phyloP scores from a whole-genome alignment of 202 grass and related monocot genomes.

The Setaria italica region DNA sequence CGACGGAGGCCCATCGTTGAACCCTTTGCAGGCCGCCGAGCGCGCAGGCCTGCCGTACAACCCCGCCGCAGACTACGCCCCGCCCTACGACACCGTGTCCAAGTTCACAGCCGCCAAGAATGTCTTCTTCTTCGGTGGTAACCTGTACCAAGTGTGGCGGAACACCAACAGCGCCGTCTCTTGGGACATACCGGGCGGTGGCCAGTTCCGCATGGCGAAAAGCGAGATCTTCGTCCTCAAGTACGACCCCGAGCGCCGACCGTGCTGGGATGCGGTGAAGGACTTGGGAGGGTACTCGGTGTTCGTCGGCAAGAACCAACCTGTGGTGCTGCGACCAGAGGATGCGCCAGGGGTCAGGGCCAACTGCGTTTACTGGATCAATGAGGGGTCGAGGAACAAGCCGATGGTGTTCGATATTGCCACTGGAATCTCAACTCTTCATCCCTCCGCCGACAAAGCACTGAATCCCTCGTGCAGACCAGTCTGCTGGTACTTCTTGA shows the following conservation, averaged over 20 bases:
- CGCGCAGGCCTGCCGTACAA: neutral
- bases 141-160: slow-evolving; percentile 24
- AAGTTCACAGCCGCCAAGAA: neutral
- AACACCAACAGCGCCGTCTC: neutral
- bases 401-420: slow-evolving; percentile 25
- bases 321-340: neutral
- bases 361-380: slow-evolving; percentile 32
- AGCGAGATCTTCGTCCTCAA: slow-evolving; percentile 19
- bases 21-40: neutral
- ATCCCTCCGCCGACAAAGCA: neutral
- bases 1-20: neutral
- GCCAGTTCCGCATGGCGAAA: neutral
- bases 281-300: slow-evolving; percentile 29
- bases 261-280: slow-evolving; percentile 12
- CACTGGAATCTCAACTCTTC: neutral
- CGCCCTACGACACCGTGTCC: neutral
- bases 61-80: neutral
- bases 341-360: neutral
- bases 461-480: too few species aligned
- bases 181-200: neutral
- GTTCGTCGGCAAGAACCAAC: slow-evolving; percentile 33
- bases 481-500: neutral
- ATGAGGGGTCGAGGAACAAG: neutral
- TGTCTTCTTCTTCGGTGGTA: neutral
- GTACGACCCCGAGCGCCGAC: neutral